Evolutionary conservation across 306 rosid genomes (phyloP).

Genomic region (Lathyrus sativus): DNA sequence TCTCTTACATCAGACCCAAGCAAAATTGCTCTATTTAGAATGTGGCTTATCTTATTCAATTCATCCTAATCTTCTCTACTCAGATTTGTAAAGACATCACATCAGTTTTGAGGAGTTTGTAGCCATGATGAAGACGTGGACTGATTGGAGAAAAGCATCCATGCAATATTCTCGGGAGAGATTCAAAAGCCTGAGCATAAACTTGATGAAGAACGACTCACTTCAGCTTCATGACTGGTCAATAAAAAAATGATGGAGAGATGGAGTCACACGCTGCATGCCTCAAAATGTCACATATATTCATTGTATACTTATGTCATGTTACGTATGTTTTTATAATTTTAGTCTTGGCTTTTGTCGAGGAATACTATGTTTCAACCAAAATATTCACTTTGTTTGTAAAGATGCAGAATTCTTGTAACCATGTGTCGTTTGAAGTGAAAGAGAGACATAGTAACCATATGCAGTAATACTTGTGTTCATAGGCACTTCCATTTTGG

Average conservation of each 20-base stretch:
- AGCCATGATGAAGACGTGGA: constrained; percentile 98
- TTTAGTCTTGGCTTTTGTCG: constrained; percentile 18
- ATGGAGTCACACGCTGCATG: constrained; percentile 38
- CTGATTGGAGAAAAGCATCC: constrained; percentile 99
- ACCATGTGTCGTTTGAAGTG: no score
- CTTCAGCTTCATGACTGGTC: constrained; percentile 85
- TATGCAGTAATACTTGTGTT: not conserved
- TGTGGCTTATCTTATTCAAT: no score
- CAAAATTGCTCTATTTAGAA: no score
- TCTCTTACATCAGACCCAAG: no score
- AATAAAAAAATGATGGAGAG: constrained; percentile 32
- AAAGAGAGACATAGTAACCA: no score
- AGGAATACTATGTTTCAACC: not conserved
- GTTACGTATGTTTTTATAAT: constrained; percentile 53
- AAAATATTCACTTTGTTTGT: not conserved
- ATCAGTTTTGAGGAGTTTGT: constrained; percentile 20
- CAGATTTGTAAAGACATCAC: no score
- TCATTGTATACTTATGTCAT: constrained; percentile 60
- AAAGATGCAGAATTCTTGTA: constrained; percentile 6
- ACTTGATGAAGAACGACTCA: constrained; percentile 94
- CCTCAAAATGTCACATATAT: constrained; percentile 43
- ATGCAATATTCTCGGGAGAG: constrained; percentile 97
- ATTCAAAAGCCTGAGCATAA: constrained; percentile 95
- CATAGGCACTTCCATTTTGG: not conserved
- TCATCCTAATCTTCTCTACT: no score